Base-by-base conservation (phyloP, 2,329 filamentous ascomycete genomes). In the Penicillium sp. region DNA sequence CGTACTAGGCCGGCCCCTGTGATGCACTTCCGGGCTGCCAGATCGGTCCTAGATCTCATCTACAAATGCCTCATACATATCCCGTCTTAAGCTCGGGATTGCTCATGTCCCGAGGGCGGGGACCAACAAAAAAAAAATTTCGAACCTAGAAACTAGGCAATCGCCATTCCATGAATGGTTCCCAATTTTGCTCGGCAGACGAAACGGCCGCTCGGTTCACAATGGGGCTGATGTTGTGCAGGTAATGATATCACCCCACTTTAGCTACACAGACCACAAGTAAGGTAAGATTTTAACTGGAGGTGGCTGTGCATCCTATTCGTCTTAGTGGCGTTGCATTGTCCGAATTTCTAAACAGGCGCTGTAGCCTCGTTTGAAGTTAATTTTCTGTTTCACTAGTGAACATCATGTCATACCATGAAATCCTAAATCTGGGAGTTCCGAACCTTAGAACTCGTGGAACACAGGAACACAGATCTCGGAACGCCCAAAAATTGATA, bases 41-140 rank as follows among this genome's bases (percentile, higher is more conserved):
- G 54, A 64, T 64, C 56, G 63, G 61, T 61, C 57, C 55, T 60
- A 61, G 64, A 61, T 56, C 55, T 58, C 10, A 43, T 31, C 55
- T 51, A 58, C 56, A 63, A 63, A 65, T 65, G 45, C 64, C 64
- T 66, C 64, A 66, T 65, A 64, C 47, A 16, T 39, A 24, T 43
- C 13, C 45, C 35, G n/a, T 45, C 43, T 39, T 27, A 37, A 37
- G 11, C 29, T 33, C 31, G 14, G 39, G 24, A 42, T 39, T 24
- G 39, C 21, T 19, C 22, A 8, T 31, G 31, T 49, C 46, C 55
- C 50, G 54, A 33, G 24, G 14, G 21, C 35, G 24, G 29, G 42
- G 49, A 14, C 33, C 16, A 16, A 39, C n/a, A 47, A 22, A 14
- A 22, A 49, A 21, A 49, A 49, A 35, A 35, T 3, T 7, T n/a